Conservation (phyloP, 257 asterid genomes). For the Knoxia roxburghii region DNA sequence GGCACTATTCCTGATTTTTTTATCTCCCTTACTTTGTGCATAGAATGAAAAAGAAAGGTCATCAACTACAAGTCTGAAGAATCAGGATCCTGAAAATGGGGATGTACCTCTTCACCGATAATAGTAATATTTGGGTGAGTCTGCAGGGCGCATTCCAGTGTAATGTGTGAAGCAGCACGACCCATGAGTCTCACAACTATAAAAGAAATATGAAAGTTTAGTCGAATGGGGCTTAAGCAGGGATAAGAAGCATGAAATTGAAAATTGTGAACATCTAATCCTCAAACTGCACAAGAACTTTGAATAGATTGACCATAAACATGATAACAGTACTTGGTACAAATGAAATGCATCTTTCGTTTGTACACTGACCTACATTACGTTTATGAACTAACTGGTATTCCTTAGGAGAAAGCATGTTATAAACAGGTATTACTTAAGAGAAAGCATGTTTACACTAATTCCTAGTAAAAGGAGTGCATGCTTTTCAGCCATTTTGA, state of each 20-base stretch:
- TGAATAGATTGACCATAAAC: not conserved
- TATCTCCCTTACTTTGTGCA: not conserved
- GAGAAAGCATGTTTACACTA: not conserved
- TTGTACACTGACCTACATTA: not conserved
- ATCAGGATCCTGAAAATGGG: not conserved
- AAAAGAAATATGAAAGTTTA: not conserved
- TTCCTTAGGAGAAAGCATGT: not conserved
- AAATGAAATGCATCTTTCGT: not conserved
- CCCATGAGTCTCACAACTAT: slow-evolving; percentile 99
- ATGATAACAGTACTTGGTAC: not conserved
- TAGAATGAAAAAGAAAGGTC: not conserved
- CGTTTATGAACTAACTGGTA: not conserved
- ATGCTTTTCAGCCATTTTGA: not conserved
- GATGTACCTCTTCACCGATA: slow-evolving; percentile 88
- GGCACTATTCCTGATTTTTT: not conserved
- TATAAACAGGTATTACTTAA: not conserved
- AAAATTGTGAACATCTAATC: not conserved
- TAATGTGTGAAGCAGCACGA: slow-evolving; percentile 98
- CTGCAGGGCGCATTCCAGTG: slow-evolving; percentile 92
- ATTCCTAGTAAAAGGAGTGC: not conserved
- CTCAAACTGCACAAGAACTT: not conserved
- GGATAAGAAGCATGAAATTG: not conserved
- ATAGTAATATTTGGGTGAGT: slow-evolving; percentile 94
- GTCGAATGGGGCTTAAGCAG: not conserved
- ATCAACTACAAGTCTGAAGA: not conserved